These are phyloP conservation scores for Ganoderma sinense DNA, from an alignment of 1,284 basidiomycete species.

Conservation along the genomic window DNA sequence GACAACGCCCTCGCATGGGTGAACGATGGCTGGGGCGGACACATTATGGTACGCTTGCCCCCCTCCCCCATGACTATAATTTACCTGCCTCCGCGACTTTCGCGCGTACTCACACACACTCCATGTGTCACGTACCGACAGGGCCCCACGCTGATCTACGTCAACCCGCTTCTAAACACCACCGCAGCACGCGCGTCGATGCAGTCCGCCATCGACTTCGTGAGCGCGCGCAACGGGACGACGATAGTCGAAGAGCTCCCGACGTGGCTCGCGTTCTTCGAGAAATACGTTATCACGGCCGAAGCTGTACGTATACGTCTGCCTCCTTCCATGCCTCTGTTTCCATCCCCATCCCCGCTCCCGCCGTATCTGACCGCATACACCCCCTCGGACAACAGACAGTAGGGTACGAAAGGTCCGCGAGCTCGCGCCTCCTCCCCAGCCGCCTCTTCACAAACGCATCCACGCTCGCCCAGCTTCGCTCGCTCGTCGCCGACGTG, in stretches of 20 bases:
- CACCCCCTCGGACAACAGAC: constrained; percentile 20
- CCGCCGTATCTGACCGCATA: constrained; percentile 2
- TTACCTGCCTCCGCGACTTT: not conserved
- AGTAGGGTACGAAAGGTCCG: constrained; percentile 39
- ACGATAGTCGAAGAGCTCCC: constrained; percentile 42
- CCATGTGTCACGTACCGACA: too few relatives aligned
- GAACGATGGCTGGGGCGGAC: constrained; percentile 61
- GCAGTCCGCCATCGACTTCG: constrained; percentile 42
- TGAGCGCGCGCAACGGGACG: constrained; percentile 38
- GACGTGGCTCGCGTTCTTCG: constrained; percentile 43
- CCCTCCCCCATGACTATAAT: too few relatives aligned
- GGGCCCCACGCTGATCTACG: constrained; percentile 24
- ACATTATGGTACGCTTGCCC: constrained; percentile 41
- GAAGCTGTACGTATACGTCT: constrained; percentile 36
- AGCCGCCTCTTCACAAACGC: constrained; percentile 38
- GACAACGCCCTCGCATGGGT: constrained; percentile 50
- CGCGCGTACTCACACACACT: too few relatives aligned
- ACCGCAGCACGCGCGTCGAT: constrained; percentile 32
- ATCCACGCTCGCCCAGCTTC: constrained; percentile 34
- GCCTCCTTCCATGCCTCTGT: not conserved
- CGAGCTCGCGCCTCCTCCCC: constrained; percentile 43
- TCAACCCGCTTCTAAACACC: constrained; percentile 24
- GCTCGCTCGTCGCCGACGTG: constrained; percentile 35
- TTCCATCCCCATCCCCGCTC: too few relatives aligned
- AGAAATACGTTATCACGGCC: constrained; percentile 37